Evolutionary conservation across 768 basidiomycete genomes (phyloP), one percentile per base, ranked within the genome.

Genomic region (Chiua virens): DNA sequence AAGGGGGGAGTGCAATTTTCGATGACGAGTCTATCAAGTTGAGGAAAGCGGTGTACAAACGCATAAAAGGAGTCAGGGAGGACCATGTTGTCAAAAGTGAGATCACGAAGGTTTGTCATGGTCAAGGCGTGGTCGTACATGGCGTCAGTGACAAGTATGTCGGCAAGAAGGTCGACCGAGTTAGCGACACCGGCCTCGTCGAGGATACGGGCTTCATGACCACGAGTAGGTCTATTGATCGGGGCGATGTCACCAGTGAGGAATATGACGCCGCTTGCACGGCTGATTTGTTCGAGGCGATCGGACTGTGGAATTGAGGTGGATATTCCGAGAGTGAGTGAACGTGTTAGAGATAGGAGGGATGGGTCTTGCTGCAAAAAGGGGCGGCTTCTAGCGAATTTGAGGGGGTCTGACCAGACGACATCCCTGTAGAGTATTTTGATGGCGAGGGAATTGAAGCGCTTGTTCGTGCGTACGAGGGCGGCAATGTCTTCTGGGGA

Each of bases 1-100:
- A 59, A 18, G 5, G 66, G 68, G 1, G 59, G 50, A 0, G 66
- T 68, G 46, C 76, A 79, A 42, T 73, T 69, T 42, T 77, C 75
- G 49, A 79, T 64, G 23, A 65, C 62, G n/a, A 79, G 68, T 9
- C 57, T 64, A 27, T 70, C 65, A 18, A 79, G 71, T 3, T 45
- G 46, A 1, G 74, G 72, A 13, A 79, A 68, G 30, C 45, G 39
- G 59, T 73, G 72, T 15, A 79, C 64, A 25, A 71, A 50, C 0
- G 50, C 50, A 45, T 74, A 73, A 11, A 78, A 64, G 2, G 59
- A 32, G 25, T 69, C 61, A 0, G 74, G 70, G 40, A 79, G 67
- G 20, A 73, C 59, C 53, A 74, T 68, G 40, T 67, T 59, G 42
- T 56, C 61, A 55, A 78, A 72, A 0, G 67, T 60, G 45, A 79